Evolutionary conservation across 176 grass and related monocot species (phyloP), one percentile per base, ranked within the genome.

Genomic region (Neostapfia colusana): DNA sequence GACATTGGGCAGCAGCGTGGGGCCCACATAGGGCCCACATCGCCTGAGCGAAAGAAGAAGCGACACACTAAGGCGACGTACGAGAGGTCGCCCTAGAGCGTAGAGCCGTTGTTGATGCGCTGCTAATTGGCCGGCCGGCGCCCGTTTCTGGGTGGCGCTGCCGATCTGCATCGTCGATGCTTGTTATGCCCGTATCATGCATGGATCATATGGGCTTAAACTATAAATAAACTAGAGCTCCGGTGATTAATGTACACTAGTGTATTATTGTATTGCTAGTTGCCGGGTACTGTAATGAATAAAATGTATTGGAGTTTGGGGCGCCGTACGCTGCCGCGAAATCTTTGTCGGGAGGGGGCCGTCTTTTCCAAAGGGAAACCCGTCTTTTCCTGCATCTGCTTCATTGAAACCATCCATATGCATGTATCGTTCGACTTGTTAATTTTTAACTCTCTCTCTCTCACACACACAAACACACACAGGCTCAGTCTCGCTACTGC

Each of bases 331-430:
- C 59, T 82, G 66, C 73, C 26, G 57, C 58, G 41, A 72, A 87
- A 87, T 87, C 85, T 82, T 78, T 87, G 85, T 87, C 79, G 79
- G 73, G 59, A 42, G 6, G 23, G n/a, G 54, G 41, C 59, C 17
- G 73, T 72, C 73, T 82, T 82, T 72, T 82, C 66, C 73, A 70
- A 75, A 70, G 57, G 62, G 48, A 16, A 77, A 72, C 79, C 48
- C 85, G 59, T 73, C 65, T 72, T 87, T 82, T 82, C 72, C 45
- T 71, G 78, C 59, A 48, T 38, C 63, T 38, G 40, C 56, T 77
- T 40, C n/a, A 44, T 69, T 57, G 50, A 83, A 59, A 75, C 69
- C 62, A 56, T 28, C 46, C 46, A 20, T 67, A 43, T 44, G 39
- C 56, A 41, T 74, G 46, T 48, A 78, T 18, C 12, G 36, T 4